Evolutionary conservation across 495 filamentous ascomycete species (phyloP).

Genomic region (Neurospora sp.): DNA sequence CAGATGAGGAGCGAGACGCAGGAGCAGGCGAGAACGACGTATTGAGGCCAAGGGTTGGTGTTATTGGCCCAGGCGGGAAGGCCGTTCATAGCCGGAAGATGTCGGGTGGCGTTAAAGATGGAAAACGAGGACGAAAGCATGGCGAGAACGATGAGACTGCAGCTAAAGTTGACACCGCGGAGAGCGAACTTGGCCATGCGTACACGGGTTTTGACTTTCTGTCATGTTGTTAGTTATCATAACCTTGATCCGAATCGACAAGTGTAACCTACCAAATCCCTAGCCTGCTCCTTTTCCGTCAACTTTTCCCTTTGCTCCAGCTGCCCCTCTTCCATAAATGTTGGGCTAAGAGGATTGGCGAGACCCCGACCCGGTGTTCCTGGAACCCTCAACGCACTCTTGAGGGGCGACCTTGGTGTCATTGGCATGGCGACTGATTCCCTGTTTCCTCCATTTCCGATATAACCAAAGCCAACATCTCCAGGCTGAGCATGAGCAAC

Average conservation of each 20-base stretch:
- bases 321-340: constrained; percentile 74
- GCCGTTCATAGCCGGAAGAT: constrained; percentile 61
- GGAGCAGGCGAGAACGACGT: constrained; percentile 64
- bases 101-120: constrained; percentile 78
- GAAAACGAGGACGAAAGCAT: constrained; percentile 76
- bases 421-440: constrained; percentile 40
- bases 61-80: constrained; percentile 73
- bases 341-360: constrained; percentile 68
- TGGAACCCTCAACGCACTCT: constrained; percentile 77
- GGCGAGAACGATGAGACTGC: constrained; percentile 84
- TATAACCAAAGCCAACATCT: constrained; percentile 89
- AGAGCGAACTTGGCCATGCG: constrained; percentile 91
- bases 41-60: constrained; percentile 84
- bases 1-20: constrained; percentile 72
- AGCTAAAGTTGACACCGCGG: constrained; percentile 89
- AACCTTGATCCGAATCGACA: too few relatives aligned
- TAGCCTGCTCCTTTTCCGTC: constrained; percentile 71
- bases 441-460: constrained; percentile 47
- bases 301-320: constrained; percentile 69
- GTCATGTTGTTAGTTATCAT: constrained; percentile 13
- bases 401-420: constrained; percentile 66
- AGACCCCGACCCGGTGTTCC: constrained; percentile 61
- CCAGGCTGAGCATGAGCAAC: constrained; percentile 58
- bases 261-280: constrained; percentile 62
- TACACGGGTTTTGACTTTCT: constrained; percentile 91